phyloP scores from a whole-genome alignment of 148 eudicot genomes.

The Nyssa sinensis region DNA sequence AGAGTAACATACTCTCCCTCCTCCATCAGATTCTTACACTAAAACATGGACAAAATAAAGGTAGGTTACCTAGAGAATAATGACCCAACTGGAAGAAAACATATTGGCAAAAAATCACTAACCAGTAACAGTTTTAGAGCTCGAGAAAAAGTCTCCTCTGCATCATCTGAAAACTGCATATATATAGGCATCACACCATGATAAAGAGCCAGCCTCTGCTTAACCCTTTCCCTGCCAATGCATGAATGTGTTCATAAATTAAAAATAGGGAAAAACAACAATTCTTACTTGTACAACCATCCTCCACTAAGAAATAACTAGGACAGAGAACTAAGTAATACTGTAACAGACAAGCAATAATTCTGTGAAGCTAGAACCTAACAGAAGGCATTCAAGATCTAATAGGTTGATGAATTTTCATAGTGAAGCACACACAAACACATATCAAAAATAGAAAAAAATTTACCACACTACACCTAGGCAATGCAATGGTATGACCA shows the following conservation, averaged over 20 bases:
- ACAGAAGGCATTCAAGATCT: too few relatives aligned
- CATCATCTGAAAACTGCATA: slow-evolving; percentile 92
- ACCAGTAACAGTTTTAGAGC: slow-evolving; percentile 79
- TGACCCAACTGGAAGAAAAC: not conserved
- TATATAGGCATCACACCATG: slow-evolving; percentile 86
- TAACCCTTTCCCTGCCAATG: slow-evolving; percentile 68
- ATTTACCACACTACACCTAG: too few relatives aligned
- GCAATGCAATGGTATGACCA: not conserved
- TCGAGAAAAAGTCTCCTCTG: slow-evolving; percentile 85
- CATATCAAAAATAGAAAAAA: too few relatives aligned
- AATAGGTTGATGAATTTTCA: too few relatives aligned
- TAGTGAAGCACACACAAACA: too few relatives aligned
- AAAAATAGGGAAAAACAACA: not conserved
- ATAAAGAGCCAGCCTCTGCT: slow-evolving; percentile 78
- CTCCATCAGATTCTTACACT: slow-evolving; percentile 65
- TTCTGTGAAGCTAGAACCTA: not conserved
- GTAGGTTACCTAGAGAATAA: not conserved
- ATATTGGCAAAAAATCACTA: slow-evolving; percentile 5
- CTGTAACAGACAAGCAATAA: too few relatives aligned
- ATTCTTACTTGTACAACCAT: not conserved
- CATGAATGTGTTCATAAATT: slow-evolving; percentile 12
- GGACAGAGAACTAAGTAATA: too few relatives aligned
- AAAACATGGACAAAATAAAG: slow-evolving; percentile 7
- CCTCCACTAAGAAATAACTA: not conserved
- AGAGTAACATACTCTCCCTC: slow-evolving; percentile 83